phyloP scores from a whole-genome alignment of 768 basidiomycete species.

The Boletus rubescentipes region DNA sequence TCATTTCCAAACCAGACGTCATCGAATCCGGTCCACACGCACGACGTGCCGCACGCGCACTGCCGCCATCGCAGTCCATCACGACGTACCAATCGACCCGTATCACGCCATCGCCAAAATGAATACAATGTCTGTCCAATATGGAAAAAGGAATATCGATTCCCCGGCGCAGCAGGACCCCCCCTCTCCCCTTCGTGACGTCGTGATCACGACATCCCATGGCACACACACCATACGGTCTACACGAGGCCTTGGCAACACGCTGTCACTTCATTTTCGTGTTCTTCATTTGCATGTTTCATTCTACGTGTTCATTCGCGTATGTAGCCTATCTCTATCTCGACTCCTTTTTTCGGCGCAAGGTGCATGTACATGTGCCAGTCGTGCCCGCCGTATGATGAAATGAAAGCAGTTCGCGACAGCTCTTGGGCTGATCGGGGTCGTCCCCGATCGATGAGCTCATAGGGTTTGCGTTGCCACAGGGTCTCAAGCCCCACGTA shows the following conservation, averaged over 20 bases:
- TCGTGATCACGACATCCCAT: not conserved
- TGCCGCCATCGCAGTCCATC: too few relatives aligned
- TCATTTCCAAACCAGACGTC: too few relatives aligned
- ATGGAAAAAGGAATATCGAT: too few relatives aligned
- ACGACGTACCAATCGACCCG: too few relatives aligned
- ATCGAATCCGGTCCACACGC: too few relatives aligned
- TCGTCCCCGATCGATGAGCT: conserved; percentile 19
- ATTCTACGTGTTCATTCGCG: not conserved
- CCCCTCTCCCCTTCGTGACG: not conserved
- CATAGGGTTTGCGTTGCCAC: conserved; percentile 12
- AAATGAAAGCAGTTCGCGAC: conserved; percentile 3
- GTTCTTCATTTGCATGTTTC: too few relatives aligned
- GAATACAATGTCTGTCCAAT: too few relatives aligned
- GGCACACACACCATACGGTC: not conserved
- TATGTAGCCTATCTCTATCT: conserved; percentile 13
- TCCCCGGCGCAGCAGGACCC: too few relatives aligned
- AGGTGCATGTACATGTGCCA: not conserved
- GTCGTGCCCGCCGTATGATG: not conserved
- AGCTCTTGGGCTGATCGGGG: conserved; percentile 8
- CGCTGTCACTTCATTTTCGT: not conserved
- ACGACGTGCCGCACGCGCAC: too few relatives aligned
- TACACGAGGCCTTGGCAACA: conserved; percentile 21
- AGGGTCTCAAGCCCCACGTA: conserved; percentile 7
- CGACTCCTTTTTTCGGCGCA: not conserved
- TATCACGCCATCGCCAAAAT: too few relatives aligned